A percentile compares a stretch with the other conserved stretches of the same genome.
These are phyloP conservation scores for Phialophora verrucosa DNA, from an alignment of 2,329 filamentous ascomycete genomes.

Conservation along the genomic window DNA sequence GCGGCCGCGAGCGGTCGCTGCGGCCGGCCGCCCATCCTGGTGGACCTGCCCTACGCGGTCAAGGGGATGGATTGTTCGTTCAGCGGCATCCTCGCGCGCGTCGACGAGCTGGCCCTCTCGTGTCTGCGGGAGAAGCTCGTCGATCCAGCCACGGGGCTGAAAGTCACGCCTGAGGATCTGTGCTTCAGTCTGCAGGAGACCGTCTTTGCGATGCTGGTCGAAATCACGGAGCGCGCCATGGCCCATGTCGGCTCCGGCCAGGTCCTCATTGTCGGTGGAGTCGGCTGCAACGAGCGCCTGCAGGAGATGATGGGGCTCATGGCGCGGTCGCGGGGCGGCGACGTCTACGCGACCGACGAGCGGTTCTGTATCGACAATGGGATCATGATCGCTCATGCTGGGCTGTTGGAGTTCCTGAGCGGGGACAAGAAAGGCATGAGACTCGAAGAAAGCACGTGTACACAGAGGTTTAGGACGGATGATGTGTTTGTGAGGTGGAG, in stretches of 20 bases:
- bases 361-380: constrained; percentile 98
- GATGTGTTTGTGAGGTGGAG: constrained; percentile 82
- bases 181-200: constrained; percentile 97
- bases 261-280: constrained; percentile 93
- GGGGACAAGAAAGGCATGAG: constrained; percentile 69
- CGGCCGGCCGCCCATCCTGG: constrained; percentile 59
- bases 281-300: constrained; percentile 90
- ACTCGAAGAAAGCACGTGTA: constrained; percentile 82
- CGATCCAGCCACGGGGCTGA: constrained; percentile 54
- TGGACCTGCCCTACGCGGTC: constrained; percentile 92
- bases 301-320: constrained; percentile 99
- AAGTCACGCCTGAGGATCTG: constrained; percentile 79
- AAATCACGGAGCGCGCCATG: constrained; percentile 98
- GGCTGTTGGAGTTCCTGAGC: constrained; percentile 80
- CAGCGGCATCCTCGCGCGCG: constrained; percentile 83
- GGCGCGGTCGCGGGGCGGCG: constrained; percentile 85
- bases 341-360: constrained; percentile 93
- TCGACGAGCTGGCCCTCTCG: constrained; percentile 78
- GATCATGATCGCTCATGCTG: constrained; percentile 99
- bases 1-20: constrained; percentile 45
- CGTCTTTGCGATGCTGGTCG: constrained; percentile 93
- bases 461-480: constrained; percentile 81
- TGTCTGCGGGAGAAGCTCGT: constrained; percentile 57
- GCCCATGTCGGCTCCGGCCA: constrained; percentile 90
- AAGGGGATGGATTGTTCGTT: constrained; percentile 99